Conservation (phyloP, 257 asterid species). For the Lantana camara region DNA sequence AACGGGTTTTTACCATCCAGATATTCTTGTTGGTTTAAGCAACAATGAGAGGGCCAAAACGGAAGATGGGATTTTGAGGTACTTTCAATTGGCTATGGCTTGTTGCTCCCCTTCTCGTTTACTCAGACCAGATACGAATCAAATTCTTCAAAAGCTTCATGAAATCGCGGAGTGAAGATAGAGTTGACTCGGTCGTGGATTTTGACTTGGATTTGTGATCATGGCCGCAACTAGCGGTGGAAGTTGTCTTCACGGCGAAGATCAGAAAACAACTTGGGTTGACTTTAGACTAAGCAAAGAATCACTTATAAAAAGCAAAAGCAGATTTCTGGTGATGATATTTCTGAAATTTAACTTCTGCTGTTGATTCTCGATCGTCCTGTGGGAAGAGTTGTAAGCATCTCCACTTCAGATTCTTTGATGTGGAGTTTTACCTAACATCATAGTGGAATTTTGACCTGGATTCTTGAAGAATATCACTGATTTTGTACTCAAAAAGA, state of each 20-base stretch:
- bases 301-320: neutral
- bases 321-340: neutral
- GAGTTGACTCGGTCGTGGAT: slow-evolving; percentile 15
- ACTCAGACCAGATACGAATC: slow-evolving; percentile 64
- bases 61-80: slow-evolving; percentile 51
- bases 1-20: slow-evolving; percentile 58
- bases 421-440: neutral
- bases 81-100: slow-evolving; percentile 80
- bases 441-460: neutral
- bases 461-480: neutral
- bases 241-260: slow-evolving; percentile 1
- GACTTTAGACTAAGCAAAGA: slow-evolving; percentile 16
- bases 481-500: neutral
- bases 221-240: slow-evolving; percentile 23
- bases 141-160: slow-evolving; percentile 69
- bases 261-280: slow-evolving; percentile 22
- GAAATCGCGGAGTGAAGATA: slow-evolving; percentile 52
- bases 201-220: slow-evolving; percentile 30
- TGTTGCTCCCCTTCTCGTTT: slow-evolving; percentile 79
- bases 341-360: neutral
- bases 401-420: neutral
- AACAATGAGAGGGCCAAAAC: slow-evolving; percentile 36
- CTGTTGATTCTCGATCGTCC: neutral
- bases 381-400: neutral
- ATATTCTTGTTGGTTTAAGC: slow-evolving; percentile 52